A percentile compares a stretch with the other conserved stretches of the same genome.
phyloP scores from a whole-genome alignment of 2,329 filamentous ascomycete species.

The Ophiocordyceps camponoti-saundersi region DNA sequence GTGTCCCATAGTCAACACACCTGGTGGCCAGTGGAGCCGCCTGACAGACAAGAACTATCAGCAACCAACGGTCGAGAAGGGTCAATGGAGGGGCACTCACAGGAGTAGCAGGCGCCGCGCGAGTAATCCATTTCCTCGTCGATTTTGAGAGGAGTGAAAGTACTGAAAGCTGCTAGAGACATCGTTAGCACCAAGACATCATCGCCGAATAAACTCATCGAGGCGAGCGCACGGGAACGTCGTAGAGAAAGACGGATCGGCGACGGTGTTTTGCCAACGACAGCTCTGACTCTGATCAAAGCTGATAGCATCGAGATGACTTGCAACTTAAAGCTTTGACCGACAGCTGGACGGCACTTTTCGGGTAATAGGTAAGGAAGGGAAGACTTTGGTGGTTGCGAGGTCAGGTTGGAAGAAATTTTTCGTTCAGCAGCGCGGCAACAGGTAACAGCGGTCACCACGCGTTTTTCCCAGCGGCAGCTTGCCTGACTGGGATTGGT shows the following conservation, averaged over 20 bases:
- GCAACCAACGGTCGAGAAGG: not conserved
- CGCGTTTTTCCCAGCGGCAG: too few relatives aligned
- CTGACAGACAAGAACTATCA: conserved; percentile 20
- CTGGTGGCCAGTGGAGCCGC: conserved; percentile 60
- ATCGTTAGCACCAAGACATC: not conserved
- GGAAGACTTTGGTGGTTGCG: not conserved
- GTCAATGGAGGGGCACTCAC: conserved; percentile 15
- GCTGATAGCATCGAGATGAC: not conserved
- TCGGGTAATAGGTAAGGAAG: not conserved
- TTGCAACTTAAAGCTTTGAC: not conserved
- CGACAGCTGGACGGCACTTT: not conserved
- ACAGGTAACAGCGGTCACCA: too few relatives aligned
- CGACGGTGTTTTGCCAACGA: not conserved
- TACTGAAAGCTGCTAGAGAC: not conserved
- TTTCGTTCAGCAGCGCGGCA: too few relatives aligned
- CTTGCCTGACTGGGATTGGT: too few relatives aligned
- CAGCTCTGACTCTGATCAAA: not conserved
- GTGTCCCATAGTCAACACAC: conserved; percentile 27
- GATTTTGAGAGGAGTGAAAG: too few relatives aligned
- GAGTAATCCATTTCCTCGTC: conserved; percentile 22
- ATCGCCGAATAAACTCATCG: not conserved
- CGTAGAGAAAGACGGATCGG: not conserved
- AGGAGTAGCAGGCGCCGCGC: conserved; percentile 34
- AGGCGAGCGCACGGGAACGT: not conserved
- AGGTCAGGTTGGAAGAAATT: not conserved